Percentiles rank a stretch among this genome's conserved stretches.
Conservation (phyloP, 768 basidiomycete genomes). For the Nevesoporus exiguus region DNA sequence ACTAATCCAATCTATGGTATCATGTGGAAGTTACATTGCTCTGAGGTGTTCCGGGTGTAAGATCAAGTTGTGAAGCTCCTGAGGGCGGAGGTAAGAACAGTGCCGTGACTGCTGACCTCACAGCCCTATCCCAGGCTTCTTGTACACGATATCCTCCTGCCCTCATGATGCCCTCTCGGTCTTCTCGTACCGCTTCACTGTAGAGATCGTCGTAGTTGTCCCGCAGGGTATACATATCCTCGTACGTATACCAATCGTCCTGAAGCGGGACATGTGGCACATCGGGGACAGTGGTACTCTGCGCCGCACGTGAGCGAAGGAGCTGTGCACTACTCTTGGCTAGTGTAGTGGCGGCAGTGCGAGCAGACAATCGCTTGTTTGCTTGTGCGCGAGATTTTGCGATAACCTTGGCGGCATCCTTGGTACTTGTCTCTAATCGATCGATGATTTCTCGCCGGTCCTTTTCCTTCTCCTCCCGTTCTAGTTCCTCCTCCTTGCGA, state of each 20-base stretch:
- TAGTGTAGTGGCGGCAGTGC: constrained; percentile 41
- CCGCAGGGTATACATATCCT: constrained; percentile 58
- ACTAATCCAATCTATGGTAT: constrained; percentile 6
- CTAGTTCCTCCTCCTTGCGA: constrained; percentile 67
- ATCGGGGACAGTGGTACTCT: constrained; percentile 67
- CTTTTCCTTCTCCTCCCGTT: constrained; percentile 72
- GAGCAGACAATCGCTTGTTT: constrained; percentile 56
- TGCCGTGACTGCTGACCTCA: constrained; percentile 69
- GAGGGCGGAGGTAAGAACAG: constrained; percentile 57
- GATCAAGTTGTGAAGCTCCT: constrained; percentile 21
- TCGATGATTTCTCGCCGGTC: constrained; percentile 74
- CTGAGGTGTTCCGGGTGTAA: constrained; percentile 28
- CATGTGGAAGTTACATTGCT: constrained; percentile 44
- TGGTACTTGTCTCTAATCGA: constrained; percentile 72
- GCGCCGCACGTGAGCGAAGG: constrained; percentile 60
- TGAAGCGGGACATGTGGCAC: constrained; percentile 76
- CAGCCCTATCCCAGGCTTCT: constrained; percentile 83
- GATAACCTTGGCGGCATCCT: constrained; percentile 65
- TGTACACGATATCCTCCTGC: constrained; percentile 80
- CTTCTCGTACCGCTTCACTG: constrained; percentile 73
- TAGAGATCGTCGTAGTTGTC: constrained; percentile 65
- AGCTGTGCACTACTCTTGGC: constrained; percentile 46
- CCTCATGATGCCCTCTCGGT: constrained; percentile 74
- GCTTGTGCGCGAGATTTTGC: constrained; percentile 66
- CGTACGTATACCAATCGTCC: constrained; percentile 73